Conservation (phyloP, 192 early-diverging fungal species). For the Cladochytrium replicatum region DNA sequence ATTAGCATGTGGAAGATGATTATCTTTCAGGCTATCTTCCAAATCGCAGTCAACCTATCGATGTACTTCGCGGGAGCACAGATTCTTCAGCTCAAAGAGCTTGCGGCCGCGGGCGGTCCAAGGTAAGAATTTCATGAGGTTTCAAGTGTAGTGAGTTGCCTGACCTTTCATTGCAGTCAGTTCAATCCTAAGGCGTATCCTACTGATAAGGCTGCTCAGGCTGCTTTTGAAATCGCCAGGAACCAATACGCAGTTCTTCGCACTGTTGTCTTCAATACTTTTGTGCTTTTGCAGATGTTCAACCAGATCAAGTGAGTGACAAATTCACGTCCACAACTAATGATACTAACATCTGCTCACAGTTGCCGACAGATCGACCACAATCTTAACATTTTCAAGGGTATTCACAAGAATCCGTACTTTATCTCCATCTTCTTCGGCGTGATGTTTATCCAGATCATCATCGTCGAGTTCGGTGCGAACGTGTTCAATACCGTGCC, state of each 20-base stretch:
- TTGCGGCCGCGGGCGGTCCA: slow-evolving; percentile 16
- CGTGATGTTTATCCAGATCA: slow-evolving; percentile 16
- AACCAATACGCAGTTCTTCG: slow-evolving; percentile 40
- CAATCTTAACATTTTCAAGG: slow-evolving; percentile 29
- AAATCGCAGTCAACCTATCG: slow-evolving; percentile 55
- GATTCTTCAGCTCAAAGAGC: slow-evolving; percentile 11
- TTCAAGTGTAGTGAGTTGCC: no score
- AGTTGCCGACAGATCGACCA: slow-evolving; percentile 20
- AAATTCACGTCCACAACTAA: background rate
- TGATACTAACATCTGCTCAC: background rate
- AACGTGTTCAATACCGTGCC: slow-evolving; percentile 12
- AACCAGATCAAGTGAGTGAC: slow-evolving; percentile 65
- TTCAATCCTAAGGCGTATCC: no score
- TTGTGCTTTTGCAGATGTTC: slow-evolving; percentile 84
- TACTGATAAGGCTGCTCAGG: no score
- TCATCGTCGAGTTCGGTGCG: slow-evolving; percentile 30
- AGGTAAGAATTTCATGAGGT: no score
- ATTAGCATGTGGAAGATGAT: slow-evolving; percentile 79
- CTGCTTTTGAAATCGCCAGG: no score
- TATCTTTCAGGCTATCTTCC: slow-evolving; percentile 68
- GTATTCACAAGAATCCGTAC: slow-evolving; percentile 20
- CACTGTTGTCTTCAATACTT: slow-evolving; percentile 86
- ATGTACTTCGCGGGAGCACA: slow-evolving; percentile 10
- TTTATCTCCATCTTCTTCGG: slow-evolving; percentile 23
- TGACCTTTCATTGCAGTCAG: no score